phyloP scores from a whole-genome alignment of 1,139 yeast genomes.

The Saccharomyces uvarum region DNA sequence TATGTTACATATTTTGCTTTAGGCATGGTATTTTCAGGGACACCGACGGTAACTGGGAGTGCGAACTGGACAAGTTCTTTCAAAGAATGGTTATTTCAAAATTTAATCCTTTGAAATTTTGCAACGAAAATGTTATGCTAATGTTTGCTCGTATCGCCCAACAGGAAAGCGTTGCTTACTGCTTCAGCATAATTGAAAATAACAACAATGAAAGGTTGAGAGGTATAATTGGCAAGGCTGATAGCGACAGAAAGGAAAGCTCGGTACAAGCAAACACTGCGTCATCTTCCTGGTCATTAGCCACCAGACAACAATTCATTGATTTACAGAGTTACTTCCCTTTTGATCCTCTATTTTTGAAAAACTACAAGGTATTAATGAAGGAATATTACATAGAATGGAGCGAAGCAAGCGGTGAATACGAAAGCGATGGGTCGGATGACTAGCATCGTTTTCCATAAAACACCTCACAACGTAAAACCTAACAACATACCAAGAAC shows the following conservation, averaged over 20 bases:
- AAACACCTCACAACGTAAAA: background rate
- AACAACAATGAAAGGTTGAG: slow-evolving; percentile 49
- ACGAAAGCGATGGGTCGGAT: slow-evolving; percentile 46
- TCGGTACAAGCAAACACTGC: slow-evolving; percentile 34
- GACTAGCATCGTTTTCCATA: slow-evolving; percentile 16
- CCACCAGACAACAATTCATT: slow-evolving; percentile 68
- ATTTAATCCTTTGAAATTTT: slow-evolving; percentile 87
- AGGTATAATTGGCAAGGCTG: slow-evolving; percentile 34
- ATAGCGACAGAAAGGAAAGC: slow-evolving; percentile 13
- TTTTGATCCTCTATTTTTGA: slow-evolving; percentile 82
- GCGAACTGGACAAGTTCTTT: slow-evolving; percentile 75
- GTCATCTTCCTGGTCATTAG: slow-evolving; percentile 25
- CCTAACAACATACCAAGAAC: background rate
- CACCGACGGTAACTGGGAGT: slow-evolving; percentile 56
- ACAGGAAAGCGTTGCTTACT: slow-evolving; percentile 81
- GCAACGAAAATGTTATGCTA: slow-evolving; percentile 87
- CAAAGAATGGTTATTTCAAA: slow-evolving; percentile 80
- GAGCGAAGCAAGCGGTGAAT: slow-evolving; percentile 59
- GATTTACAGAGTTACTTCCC: slow-evolving; percentile 92
- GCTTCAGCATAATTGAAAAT: slow-evolving; percentile 87
- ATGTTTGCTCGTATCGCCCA: slow-evolving; percentile 93
- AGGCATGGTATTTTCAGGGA: slow-evolving; percentile 56
- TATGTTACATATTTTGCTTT: slow-evolving; percentile 86
- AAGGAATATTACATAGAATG: slow-evolving; percentile 68
- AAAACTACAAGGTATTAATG: slow-evolving; percentile 48